phyloP scores from a whole-genome alignment of 2,329 filamentous ascomycete species.

The Talaromyces sp. region DNA sequence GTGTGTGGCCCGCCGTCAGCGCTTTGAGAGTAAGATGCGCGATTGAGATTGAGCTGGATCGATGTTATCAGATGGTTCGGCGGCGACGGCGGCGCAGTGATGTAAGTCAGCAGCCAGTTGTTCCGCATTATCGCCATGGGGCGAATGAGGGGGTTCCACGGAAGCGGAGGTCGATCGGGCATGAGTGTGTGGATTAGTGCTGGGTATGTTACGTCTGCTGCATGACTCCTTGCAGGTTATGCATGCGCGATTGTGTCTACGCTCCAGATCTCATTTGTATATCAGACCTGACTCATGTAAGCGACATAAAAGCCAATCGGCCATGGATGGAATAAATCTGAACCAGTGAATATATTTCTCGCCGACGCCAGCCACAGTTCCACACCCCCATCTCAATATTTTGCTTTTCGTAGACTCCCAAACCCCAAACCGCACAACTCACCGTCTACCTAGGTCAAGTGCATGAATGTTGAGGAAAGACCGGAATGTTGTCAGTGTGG shows the following conservation, averaged over 20 bases:
- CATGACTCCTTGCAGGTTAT: constrained; percentile 5
- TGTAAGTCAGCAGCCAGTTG: constrained; percentile 16
- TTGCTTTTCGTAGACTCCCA: background rate
- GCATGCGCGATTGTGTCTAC: background rate
- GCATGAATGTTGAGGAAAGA: background rate
- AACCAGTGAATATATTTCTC: background rate
- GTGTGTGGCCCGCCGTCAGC: constrained; percentile 85
- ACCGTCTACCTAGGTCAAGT: no score
- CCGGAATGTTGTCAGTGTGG: background rate
- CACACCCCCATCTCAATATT: background rate
- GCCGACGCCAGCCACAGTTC: background rate
- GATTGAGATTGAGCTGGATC: constrained; percentile 82
- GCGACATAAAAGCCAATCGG: no score
- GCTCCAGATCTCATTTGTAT: background rate
- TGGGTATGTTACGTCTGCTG: background rate
- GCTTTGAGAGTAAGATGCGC: constrained; percentile 78
- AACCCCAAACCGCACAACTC: no score
- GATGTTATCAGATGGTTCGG: constrained; percentile 76
- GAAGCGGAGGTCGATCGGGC: constrained; percentile 20
- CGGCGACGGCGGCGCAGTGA: constrained; percentile 37
- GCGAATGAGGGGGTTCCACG: constrained; percentile 31
- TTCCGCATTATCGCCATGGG: constrained; percentile 20
- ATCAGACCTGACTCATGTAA: background rate
- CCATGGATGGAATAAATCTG: background rate
- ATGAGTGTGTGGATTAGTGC: constrained; percentile 11